These are phyloP conservation scores for Rhynchosporium secalis DNA, from an alignment of 2,329 filamentous ascomycete species.

Conservation along the genomic window DNA sequence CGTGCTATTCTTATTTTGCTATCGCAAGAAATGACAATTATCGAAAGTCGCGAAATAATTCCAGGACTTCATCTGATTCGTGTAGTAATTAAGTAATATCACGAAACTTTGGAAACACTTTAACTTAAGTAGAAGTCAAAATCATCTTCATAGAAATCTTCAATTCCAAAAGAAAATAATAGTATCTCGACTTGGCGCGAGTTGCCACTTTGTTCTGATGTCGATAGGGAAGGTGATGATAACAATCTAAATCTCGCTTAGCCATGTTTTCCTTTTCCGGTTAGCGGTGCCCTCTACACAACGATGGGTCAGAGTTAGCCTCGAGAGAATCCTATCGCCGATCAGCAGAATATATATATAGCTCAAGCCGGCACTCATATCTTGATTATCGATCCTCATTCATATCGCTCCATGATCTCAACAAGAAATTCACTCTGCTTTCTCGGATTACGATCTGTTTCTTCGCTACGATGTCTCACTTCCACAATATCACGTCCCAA, in stretches of 20 bases:
- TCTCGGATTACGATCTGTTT: too few relatives aligned
- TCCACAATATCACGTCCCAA: not conserved
- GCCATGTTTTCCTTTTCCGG: not conserved
- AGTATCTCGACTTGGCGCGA: too few relatives aligned
- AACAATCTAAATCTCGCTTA: not conserved
- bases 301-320: not conserved
- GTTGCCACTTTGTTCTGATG: too few relatives aligned
- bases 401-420: not conserved
- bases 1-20: too few relatives aligned
- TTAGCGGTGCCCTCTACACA: not conserved
- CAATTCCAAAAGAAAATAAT: not conserved
- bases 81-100: too few relatives aligned
- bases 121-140: too few relatives aligned
- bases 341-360: not conserved
- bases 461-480: not conserved
- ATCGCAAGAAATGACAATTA: too few relatives aligned
- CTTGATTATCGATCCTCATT: not conserved
- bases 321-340: not conserved
- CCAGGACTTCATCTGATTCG: too few relatives aligned
- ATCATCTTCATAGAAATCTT: not conserved
- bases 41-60: too few relatives aligned
- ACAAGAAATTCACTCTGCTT: not conserved
- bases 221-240: too few relatives aligned
- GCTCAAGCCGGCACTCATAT: not conserved
- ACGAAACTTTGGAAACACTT: too few relatives aligned